phyloP scores from a whole-genome alignment of 192 early-diverging fungal species.

The Dissophora globulifera region DNA sequence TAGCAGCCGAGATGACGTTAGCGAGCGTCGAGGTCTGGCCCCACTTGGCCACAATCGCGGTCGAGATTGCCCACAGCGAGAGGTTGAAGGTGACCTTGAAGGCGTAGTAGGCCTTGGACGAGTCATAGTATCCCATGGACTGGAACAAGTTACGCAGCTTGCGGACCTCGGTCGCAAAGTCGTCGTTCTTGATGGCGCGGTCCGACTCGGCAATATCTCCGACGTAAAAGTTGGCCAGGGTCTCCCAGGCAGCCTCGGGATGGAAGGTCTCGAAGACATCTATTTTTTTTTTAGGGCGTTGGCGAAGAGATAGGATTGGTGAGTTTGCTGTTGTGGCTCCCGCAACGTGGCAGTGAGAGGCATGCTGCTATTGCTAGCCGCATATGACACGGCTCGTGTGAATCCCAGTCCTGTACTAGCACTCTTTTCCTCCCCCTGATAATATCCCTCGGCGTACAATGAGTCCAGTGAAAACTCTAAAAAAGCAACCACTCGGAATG shows the following conservation, averaged over 20 bases:
- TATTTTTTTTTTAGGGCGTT: too few relatives aligned
- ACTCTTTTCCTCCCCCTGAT: too few relatives aligned
- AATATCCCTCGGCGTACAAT: too few relatives aligned
- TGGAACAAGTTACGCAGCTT: constrained; percentile 64
- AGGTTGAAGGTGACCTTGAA: constrained; percentile 69
- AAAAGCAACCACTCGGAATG: too few relatives aligned
- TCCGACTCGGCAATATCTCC: constrained; percentile 71
- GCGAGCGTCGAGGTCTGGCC: constrained; percentile 63
- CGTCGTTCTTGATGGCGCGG: constrained; percentile 57
- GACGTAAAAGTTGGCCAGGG: constrained; percentile 79
- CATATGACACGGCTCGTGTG: too few relatives aligned
- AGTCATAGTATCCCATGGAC: constrained; percentile 68
- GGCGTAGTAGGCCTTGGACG: constrained; percentile 76
- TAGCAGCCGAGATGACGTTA: constrained; percentile 65
- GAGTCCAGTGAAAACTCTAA: too few relatives aligned
- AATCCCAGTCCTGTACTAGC: too few relatives aligned
- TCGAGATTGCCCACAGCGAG: constrained; percentile 57
- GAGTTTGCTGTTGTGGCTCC: too few relatives aligned
- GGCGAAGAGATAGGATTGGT: too few relatives aligned
- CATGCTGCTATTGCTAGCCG: too few relatives aligned
- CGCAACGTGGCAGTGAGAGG: too few relatives aligned
- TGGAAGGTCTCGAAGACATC: constrained; percentile 87
- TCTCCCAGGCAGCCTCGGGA: constrained; percentile 67
- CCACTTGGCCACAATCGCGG: constrained; percentile 61
- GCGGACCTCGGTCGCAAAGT: constrained; percentile 72